Percentiles rank a stretch among this genome's conserved stretches.
Conservation (phyloP, 78 protist genomes). For the Cavenderia fasciculata region DNA sequence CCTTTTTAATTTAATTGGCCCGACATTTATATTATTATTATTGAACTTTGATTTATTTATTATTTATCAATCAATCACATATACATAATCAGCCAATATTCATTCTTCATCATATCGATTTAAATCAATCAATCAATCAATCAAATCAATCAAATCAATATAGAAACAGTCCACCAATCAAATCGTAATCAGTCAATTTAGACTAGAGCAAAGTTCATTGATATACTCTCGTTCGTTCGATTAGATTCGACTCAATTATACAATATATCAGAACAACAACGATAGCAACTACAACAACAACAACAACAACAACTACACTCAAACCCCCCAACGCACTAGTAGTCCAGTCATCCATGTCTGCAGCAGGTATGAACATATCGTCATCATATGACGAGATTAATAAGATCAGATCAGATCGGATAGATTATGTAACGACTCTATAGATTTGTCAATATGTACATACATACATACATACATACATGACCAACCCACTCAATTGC, state of each 20-base stretch:
- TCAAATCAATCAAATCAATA: background rate
- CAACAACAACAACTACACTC: background rate
- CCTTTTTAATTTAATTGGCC: too few species aligned
- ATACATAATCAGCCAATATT: background rate
- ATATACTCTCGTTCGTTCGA: background rate
- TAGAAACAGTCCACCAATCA: background rate
- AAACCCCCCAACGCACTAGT: background rate
- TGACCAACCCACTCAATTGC: background rate
- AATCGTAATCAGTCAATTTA: background rate
- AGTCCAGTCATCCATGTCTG: background rate
- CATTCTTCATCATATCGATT: background rate
- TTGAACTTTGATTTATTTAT: background rate
- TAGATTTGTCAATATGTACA: conserved; percentile 62
- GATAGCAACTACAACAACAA: background rate
- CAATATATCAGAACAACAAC: background rate
- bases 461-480: background rate
- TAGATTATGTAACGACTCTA: conserved; percentile 84
- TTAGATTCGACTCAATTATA: background rate
- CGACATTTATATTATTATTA: background rate
- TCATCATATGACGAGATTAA: background rate
- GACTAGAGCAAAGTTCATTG: background rate
- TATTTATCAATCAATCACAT: background rate
- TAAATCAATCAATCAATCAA: background rate
- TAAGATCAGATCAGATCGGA: background rate
- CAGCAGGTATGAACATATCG: background rate